These are phyloP conservation scores for Rutstroemia sydowiana DNA, from an alignment of 2,329 filamentous ascomycete species.

Conservation along the genomic window DNA sequence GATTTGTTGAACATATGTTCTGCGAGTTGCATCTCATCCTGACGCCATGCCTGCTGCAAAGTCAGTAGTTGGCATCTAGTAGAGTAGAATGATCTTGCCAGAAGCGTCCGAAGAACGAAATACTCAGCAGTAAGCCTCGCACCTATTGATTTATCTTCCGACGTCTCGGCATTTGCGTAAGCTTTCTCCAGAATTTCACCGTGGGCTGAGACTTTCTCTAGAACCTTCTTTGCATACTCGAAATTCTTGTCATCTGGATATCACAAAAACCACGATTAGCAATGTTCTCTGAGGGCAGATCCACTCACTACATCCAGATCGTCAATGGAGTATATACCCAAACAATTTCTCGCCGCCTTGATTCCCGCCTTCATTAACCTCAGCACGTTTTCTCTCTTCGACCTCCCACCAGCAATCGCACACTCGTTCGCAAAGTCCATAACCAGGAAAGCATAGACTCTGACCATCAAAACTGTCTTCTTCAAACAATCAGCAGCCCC, in stretches of 20 bases:
- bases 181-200: conserved; percentile 35
- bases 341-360: conserved; percentile 55
- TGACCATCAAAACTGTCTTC: conserved; percentile 29
- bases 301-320: not conserved
- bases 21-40: conserved; percentile 64
- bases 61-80: not conserved
- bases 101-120: conserved; percentile 33
- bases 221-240: conserved; percentile 49
- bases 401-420: conserved; percentile 13
- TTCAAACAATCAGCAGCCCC: not conserved
- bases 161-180: conserved; percentile 20
- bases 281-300: too few relatives aligned
- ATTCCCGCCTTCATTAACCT: conserved; percentile 61
- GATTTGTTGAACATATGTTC: conserved; percentile 69
- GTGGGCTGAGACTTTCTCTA: conserved; percentile 58
- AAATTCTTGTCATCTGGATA: conserved; percentile 36
- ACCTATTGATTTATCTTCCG: conserved; percentile 26
- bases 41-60: conserved; percentile 59
- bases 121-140: conserved; percentile 27
- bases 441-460: conserved; percentile 58
- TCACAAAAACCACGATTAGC: not conserved
- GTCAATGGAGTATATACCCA: conserved; percentile 39
- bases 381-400: conserved; percentile 35
- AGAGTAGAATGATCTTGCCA: conserved; percentile 41
- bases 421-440: conserved; percentile 48